These are phyloP conservation scores for Diaporthe velutina DNA, from an alignment of 2,329 filamentous ascomycete species.

Conservation along the genomic window DNA sequence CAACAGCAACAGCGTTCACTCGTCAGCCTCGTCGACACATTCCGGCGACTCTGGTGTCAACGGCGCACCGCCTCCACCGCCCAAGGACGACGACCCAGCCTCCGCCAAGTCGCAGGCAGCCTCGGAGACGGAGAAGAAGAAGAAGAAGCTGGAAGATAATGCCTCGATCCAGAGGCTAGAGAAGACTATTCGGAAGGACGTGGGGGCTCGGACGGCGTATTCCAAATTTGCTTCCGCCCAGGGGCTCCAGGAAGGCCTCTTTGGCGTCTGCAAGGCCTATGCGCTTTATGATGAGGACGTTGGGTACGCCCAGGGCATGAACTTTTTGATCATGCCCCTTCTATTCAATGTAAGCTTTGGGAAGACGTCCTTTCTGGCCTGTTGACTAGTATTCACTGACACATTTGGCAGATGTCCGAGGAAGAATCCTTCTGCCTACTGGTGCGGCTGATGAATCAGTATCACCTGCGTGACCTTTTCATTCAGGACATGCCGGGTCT, in stretches of 20 bases:
- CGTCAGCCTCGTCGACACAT: constrained; percentile 87
- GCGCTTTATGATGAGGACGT: constrained; percentile 94
- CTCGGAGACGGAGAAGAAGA: constrained; percentile 76
- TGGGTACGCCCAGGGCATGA: constrained; percentile 98
- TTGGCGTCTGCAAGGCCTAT: constrained; percentile 97
- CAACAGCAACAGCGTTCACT: constrained; percentile 71
- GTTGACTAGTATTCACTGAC: background rate
- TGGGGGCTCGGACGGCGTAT: constrained; percentile 94
- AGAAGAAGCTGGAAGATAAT: constrained; percentile 83
- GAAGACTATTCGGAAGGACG: constrained; percentile 89
- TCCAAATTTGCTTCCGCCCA: constrained; percentile 95
- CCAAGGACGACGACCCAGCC: constrained; percentile 72
- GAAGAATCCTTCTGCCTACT: constrained; percentile 96
- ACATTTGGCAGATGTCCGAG: constrained; percentile 81
- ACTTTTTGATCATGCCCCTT: constrained; percentile 96
- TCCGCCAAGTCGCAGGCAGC: constrained; percentile 74
- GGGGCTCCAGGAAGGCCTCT: constrained; percentile 92
- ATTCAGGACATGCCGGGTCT: constrained; percentile 96
- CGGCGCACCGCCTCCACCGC: constrained; percentile 68
- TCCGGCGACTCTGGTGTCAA: constrained; percentile 78
- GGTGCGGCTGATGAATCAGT: constrained; percentile 96
- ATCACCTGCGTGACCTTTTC: constrained; percentile 92
- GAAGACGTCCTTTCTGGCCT: background rate
- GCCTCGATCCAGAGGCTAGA: constrained; percentile 84
- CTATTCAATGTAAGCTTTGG: constrained; percentile 82